Base-by-base conservation (phyloP, 2,329 filamentous ascomycete genomes). In the Magnaporthiopsis rhizophila region DNA sequence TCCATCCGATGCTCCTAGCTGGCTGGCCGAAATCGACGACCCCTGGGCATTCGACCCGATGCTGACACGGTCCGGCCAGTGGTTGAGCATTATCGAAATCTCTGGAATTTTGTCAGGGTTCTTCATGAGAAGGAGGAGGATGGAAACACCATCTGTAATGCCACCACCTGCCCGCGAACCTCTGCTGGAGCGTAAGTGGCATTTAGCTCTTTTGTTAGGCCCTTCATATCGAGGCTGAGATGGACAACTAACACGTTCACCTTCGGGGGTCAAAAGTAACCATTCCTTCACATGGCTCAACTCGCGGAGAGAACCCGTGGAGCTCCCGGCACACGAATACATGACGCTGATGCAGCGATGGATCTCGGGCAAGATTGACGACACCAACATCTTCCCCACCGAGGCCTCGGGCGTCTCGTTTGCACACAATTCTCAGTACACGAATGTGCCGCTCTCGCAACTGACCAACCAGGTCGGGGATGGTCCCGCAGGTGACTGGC, bases 211-310 rank as follows among this genome's bases (percentile, higher is more conserved):
- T 28, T 32, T 28, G 34, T 26, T 15, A 30, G 15, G 24, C 13
- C 36, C 57, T 26, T 26, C 38, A 38, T 11, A 38, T 11, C 50
- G 59, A 38, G 24, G 34, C 36, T 30, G 38, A 38, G 56, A 50
- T 50, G 12, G 3, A 64, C 68, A 7, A 64, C 68, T 68, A 64
- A 69, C 62, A 59, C 67, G 32, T 68, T 32, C 21, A 38, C 53
- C 7, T 11, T n/a, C 18, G 15, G 45, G 18, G 21, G 5, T 30
- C 11, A n/a, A 30, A 94, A 88, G 85, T n/a, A 96, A 95, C 71
- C 89, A 96, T 76, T 96, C 92, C 32, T 98, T 97, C 76, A 97
- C 93, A 61, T 98, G 94, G 94, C 85, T 98, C 64, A 96, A 97
- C 77, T 88, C 89, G 69, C 88, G 91, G 71, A 87, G 89, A 70